phyloP scores from a whole-genome alignment of 164 flowering plant species.

The Taxillus chinensis region DNA sequence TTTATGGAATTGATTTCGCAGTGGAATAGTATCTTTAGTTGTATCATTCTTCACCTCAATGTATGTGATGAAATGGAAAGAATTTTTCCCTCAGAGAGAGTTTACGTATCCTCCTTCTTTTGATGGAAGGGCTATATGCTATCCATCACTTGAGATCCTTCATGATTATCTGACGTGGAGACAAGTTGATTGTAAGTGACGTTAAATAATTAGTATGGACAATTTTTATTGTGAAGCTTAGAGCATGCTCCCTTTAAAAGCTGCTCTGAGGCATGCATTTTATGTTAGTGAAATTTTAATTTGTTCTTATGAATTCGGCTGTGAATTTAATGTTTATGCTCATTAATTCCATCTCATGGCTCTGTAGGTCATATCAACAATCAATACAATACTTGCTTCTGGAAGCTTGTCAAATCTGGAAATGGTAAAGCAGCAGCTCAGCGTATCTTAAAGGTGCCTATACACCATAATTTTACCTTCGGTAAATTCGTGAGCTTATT shows the following conservation, averaged over 20 bases:
- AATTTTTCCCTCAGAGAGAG: constrained; percentile 16
- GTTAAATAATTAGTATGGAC: not conserved
- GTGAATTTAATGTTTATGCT: not conserved
- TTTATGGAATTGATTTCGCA: constrained; percentile 22
- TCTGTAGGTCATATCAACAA: constrained; percentile 80
- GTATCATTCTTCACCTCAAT: constrained; percentile 55
- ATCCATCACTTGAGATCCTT: constrained; percentile 53
- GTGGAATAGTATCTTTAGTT: constrained; percentile 49
- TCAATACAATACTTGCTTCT: constrained; percentile 88
- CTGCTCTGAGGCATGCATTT: not conserved
- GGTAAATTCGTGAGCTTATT: not conserved
- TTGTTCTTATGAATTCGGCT: not conserved
- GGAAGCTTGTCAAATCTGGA: constrained; percentile 83
- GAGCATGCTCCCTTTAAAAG: not conserved
- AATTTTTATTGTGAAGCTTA: not conserved
- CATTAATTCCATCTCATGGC: not conserved
- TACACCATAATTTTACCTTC: not conserved
- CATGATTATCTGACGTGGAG: constrained; percentile 83
- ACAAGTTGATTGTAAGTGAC: constrained; percentile 79
- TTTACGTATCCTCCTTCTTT: constrained; percentile 46
- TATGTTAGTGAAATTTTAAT: not conserved
- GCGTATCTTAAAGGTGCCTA: constrained; percentile 44
- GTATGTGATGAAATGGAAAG: constrained; percentile 22
- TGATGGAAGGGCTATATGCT: constrained; percentile 78
- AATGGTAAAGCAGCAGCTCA: constrained; percentile 73